phyloP scores from a whole-genome alignment of 1,284 basidiomycete species.

The Malassezia caprae region DNA sequence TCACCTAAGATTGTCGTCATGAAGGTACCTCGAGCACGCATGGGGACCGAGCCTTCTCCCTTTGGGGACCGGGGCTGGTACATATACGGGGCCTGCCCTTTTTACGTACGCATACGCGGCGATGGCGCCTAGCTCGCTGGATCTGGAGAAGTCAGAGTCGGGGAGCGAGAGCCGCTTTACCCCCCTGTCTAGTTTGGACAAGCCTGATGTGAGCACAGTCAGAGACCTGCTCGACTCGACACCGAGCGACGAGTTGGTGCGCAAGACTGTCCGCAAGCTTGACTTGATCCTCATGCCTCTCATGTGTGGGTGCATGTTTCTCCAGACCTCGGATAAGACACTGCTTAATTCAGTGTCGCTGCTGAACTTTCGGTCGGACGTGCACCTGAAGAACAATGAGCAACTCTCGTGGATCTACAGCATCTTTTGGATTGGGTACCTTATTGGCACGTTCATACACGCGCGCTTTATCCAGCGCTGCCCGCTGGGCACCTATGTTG shows the following conservation, averaged over 20 bases:
- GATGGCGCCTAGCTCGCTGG: not conserved
- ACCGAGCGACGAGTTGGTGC: not conserved
- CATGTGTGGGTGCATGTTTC: not conserved
- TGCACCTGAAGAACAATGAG: slow-evolving; percentile 22
- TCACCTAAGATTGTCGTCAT: not conserved
- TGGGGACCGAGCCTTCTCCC: not conserved
- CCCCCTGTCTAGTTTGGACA: not conserved
- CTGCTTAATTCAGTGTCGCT: slow-evolving; percentile 32
- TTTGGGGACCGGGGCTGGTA: not conserved
- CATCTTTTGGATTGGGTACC: slow-evolving; percentile 28
- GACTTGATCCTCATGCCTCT: slow-evolving; percentile 39
- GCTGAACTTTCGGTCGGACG: slow-evolving; percentile 33
- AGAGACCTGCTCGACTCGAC: not conserved
- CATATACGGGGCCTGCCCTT: not conserved
- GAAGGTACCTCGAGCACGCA: not conserved
- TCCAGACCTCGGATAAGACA: slow-evolving; percentile 41
- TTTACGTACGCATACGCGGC: not conserved
- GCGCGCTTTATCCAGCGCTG: slow-evolving; percentile 21
- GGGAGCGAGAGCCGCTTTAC: not conserved
- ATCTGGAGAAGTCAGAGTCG: not conserved
- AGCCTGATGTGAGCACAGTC: not conserved
- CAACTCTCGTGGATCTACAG: slow-evolving; percentile 38
- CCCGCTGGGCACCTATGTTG: slow-evolving; percentile 18
- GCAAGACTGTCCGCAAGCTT: slow-evolving; percentile 32
- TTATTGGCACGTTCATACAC: slow-evolving; percentile 18